Base-by-base conservation (phyloP, 1,284 basidiomycete genomes). In the Neonothopanus nambi region DNA sequence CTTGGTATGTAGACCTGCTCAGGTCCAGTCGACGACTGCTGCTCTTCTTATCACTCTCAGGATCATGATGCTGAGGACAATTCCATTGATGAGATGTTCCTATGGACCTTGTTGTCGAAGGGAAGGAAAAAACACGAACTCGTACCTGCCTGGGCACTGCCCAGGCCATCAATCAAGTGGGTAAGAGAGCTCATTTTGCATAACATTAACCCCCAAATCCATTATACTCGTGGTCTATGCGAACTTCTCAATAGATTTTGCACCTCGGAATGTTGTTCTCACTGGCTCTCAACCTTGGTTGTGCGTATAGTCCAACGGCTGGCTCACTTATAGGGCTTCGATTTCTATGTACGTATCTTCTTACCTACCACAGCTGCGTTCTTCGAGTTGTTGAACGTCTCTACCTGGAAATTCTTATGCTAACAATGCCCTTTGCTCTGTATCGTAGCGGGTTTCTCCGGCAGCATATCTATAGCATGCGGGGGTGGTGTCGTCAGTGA, bases 261-360 rank as follows among this genome's bases (percentile, higher is more conserved):
- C 79, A 87, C 61, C 69, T 82, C 11, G 70, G 74, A 23, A 85
- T 83, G 57, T 44, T 84, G 2, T 51, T 79, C 20, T 85, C 80
- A 63, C 65, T 82, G 2, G 70, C 71, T 15, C 84, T 88, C 68
- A 80, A 76, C 56, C 61, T 84, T 30, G 82, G 74, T 8, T 82
- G 79, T 55, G 79, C 79, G 3, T 79, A 80, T 51, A 70, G 81
- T 3, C 72, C 77, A 1, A 79, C 73, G 39, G 73, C 72, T 1
- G 74, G 65, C 8, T 59, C 70, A 8, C 65, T 85, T 44, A 76
- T 84, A 48, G 74, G 70, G 21, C 80, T 84, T 65, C 78, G 82
- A 18, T 73, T 84, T 58, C 62, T 85, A 3, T 66, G 82, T 69
- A 70, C 59, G 64, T 67, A n/a, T n/a, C n/a, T n/a, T 50, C 18